phyloP scores from a whole-genome alignment of 768 basidiomycete genomes.

The Leucocoprinus birnbaumii region DNA sequence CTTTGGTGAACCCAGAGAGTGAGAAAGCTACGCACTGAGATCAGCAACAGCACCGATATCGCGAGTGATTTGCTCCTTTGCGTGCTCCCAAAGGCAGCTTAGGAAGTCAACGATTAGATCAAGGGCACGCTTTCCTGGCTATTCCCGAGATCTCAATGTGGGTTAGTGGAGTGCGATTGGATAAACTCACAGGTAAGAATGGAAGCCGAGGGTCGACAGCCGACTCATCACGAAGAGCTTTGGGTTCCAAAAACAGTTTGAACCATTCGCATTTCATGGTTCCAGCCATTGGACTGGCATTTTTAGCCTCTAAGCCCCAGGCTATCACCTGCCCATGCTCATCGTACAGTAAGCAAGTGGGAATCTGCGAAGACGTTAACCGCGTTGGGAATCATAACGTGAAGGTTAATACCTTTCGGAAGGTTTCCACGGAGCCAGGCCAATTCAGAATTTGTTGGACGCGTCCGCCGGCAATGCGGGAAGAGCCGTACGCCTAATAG shows the following conservation, averaged over 20 bases:
- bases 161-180: neutral
- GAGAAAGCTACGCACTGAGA: constrained; percentile 50
- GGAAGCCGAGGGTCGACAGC: constrained; percentile 78
- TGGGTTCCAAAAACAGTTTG: constrained; percentile 85
- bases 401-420: constrained; percentile 56
- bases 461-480: constrained; percentile 73
- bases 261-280: constrained; percentile 63
- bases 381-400: neutral
- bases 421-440: constrained; percentile 85
- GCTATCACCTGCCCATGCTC: constrained; percentile 69
- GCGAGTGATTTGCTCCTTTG: constrained; percentile 81
- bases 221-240: constrained; percentile 69
- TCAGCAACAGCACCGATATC: constrained; percentile 87
- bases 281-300: constrained; percentile 65
- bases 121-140: constrained; percentile 74
- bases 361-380: constrained; percentile 38
- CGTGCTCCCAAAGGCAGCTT: constrained; percentile 82
- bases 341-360: constrained; percentile 84
- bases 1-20: constrained; percentile 2
- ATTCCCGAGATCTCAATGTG: neutral
- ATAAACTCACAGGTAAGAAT: constrained; percentile 61
- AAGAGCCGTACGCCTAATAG: constrained; percentile 79
- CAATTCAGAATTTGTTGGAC: constrained; percentile 85
- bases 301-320: constrained; percentile 90
- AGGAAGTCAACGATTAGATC: constrained; percentile 86